Evolutionary conservation across 345 rosid genomes (phyloP).

Genomic region (Ceriops decandra): DNA sequence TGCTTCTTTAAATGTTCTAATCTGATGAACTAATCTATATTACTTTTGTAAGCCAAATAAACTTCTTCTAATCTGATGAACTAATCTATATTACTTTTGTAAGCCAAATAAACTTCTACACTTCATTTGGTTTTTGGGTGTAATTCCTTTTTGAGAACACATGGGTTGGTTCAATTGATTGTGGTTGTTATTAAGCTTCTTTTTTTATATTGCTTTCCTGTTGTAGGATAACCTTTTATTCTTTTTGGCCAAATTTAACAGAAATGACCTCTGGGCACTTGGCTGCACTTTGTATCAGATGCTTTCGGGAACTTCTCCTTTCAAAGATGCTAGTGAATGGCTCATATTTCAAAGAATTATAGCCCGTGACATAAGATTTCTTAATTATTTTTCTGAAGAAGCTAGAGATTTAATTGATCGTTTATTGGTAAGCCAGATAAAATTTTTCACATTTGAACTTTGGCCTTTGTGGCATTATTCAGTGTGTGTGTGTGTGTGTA

Average conservation of each 20-base stretch:
- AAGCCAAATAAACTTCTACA: background rate
- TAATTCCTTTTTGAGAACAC: background rate
- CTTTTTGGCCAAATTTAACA: constrained; percentile 45
- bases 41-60: constrained; percentile 1
- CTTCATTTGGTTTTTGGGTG: background rate
- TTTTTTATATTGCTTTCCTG: constrained; percentile 17
- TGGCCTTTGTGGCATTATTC: background rate
- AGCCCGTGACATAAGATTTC: constrained; percentile 89
- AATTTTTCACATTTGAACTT: constrained; percentile 7
- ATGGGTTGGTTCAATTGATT: background rate
- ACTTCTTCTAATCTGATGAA: background rate
- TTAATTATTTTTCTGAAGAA: constrained; percentile 80
- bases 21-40: background rate
- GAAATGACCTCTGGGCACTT: constrained; percentile 98
- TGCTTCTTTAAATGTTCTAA: constrained; percentile 3
- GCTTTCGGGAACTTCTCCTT: constrained; percentile 99
- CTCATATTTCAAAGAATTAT: constrained; percentile 92
- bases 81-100: background rate
- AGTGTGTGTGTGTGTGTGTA: background rate
- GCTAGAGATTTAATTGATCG: constrained; percentile 83
- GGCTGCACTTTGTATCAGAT: constrained; percentile 99
- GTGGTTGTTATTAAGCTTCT: constrained; percentile 14
- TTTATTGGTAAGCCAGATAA: constrained; percentile 59
- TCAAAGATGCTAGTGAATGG: constrained; percentile 98
- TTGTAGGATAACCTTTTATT: constrained; percentile 27